phyloP scores from a whole-genome alignment of 116 monocot genomes.

The Thalassia testudinum region DNA sequence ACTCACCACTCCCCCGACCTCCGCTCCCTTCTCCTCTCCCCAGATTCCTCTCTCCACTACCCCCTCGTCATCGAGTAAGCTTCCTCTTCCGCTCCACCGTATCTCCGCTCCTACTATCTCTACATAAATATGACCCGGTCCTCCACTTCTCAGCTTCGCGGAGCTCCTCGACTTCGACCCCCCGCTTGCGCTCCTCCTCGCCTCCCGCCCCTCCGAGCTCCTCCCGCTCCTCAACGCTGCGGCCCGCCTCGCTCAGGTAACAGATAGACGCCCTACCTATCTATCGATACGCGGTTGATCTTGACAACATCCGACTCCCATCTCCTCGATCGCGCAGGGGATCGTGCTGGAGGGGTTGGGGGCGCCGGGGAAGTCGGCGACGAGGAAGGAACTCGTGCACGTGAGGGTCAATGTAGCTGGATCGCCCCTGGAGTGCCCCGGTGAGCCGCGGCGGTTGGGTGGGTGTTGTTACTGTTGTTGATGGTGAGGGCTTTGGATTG shows the following conservation, averaged over 20 bases:
- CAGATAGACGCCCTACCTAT: not conserved
- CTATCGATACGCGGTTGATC: not conserved
- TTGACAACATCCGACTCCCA: not conserved
- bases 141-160: slow-evolving; percentile 41
- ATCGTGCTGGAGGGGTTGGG: slow-evolving; percentile 22
- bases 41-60: slow-evolving; percentile 62
- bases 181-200: slow-evolving; percentile 42
- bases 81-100: not conserved
- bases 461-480: too few species aligned
- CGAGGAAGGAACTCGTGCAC: slow-evolving; percentile 56
- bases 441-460: slow-evolving; percentile 14
- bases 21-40: slow-evolving; percentile 50
- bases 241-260: slow-evolving; percentile 44
- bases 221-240: slow-evolving; percentile 50
- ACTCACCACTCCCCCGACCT: slow-evolving; percentile 42
- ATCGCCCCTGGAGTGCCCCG: slow-evolving; percentile 81
- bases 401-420: slow-evolving; percentile 67
- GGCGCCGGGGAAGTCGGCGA: slow-evolving; percentile 15
- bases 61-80: slow-evolving; percentile 63
- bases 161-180: slow-evolving; percentile 60
- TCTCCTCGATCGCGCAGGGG: slow-evolving; percentile 10
- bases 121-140: not conserved
- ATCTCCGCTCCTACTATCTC: not conserved
- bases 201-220: slow-evolving; percentile 29
- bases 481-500: not conserved